Conservation (phyloP, 2,329 filamentous ascomycete species). For the Tolypocladium tropicale region DNA sequence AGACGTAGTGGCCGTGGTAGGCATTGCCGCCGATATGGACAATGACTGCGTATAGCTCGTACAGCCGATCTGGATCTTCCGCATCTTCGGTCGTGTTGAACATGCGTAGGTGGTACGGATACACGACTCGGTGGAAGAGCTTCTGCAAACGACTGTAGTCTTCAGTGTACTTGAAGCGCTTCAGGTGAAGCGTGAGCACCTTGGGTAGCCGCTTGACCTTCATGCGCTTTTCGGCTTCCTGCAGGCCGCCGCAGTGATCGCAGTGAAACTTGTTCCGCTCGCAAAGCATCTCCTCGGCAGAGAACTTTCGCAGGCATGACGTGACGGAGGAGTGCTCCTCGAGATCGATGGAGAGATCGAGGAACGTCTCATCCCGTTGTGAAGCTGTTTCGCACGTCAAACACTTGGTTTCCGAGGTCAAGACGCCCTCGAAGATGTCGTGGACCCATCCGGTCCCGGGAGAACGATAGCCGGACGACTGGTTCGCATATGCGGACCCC, state of each 20-base stretch:
- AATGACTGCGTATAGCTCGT: conserved; percentile 94
- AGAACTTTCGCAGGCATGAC: conserved; percentile 90
- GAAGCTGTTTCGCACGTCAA: conserved; percentile 93
- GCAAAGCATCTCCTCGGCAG: conserved; percentile 95
- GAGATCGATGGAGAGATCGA: conserved; percentile 91
- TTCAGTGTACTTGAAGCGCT: conserved; percentile 97
- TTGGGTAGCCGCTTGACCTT: conserved; percentile 93
- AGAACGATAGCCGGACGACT: conserved; percentile 36
- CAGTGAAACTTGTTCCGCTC: conserved; percentile 99
- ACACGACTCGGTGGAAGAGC: conserved; percentile 91
- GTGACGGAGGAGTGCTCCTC: conserved; percentile 95
- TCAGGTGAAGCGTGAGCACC: conserved; percentile 84
- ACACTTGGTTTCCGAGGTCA: conserved; percentile 94
- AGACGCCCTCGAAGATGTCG: conserved; percentile 87
- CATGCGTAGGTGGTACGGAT: conserved; percentile 90
- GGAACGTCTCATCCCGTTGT: conserved; percentile 87
- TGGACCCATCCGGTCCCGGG: conserved; percentile 83
- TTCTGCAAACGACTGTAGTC: conserved; percentile 91
- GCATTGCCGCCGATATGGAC: conserved; percentile 95
- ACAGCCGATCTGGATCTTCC: conserved; percentile 83
- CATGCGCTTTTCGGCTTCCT: conserved; percentile 98
- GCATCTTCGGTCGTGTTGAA: conserved; percentile 97
- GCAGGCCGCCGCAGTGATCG: conserved; percentile 89
- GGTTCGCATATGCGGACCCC: conserved; percentile 21
- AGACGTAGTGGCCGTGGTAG: conserved; percentile 95